Conservation (phyloP, 352 stramenopile genomes). For the Pythium aristosporum region DNA sequence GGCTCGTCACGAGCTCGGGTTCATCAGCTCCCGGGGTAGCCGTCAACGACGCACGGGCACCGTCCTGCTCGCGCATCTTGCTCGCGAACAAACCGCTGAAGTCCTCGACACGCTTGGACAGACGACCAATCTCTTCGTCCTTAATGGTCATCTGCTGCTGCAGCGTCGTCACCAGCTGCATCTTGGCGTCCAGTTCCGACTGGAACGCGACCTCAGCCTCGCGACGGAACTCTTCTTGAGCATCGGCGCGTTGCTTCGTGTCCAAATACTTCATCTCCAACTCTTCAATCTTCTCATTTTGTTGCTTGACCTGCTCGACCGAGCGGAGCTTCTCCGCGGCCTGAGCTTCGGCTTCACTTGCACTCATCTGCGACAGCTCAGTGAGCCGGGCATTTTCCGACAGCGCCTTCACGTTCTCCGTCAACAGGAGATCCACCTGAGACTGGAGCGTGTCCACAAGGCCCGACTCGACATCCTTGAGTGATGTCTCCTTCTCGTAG, state of each 20-base stretch:
- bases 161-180: slow-evolving; percentile 36
- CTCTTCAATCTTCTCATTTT: slow-evolving; percentile 31
- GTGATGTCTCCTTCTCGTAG: slow-evolving; percentile 24
- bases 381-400: slow-evolving; percentile 49
- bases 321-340: slow-evolving; percentile 27
- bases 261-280: slow-evolving; percentile 38
- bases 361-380: slow-evolving; percentile 37
- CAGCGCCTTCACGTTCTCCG: slow-evolving; percentile 61
- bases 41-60: slow-evolving; percentile 6
- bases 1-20: slow-evolving; percentile 23
- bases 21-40: slow-evolving; percentile 1
- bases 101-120: slow-evolving; percentile 40
- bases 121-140: slow-evolving; percentile 43
- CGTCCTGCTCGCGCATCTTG: slow-evolving; percentile 27
- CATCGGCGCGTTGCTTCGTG: slow-evolving; percentile 35
- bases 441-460: slow-evolving; percentile 47
- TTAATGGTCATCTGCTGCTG: slow-evolving; percentile 43
- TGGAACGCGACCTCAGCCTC: slow-evolving; percentile 53
- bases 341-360: slow-evolving; percentile 30
- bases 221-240: slow-evolving; percentile 48
- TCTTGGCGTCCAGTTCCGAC: slow-evolving; percentile 32
- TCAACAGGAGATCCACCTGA: slow-evolving; percentile 56
- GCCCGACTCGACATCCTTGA: slow-evolving; percentile 25
- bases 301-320: slow-evolving; percentile 22
- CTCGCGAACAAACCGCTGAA: slow-evolving; percentile 26